Base-by-base conservation (phyloP, 208 protist species). In the Crithidia brevicula region DNA sequence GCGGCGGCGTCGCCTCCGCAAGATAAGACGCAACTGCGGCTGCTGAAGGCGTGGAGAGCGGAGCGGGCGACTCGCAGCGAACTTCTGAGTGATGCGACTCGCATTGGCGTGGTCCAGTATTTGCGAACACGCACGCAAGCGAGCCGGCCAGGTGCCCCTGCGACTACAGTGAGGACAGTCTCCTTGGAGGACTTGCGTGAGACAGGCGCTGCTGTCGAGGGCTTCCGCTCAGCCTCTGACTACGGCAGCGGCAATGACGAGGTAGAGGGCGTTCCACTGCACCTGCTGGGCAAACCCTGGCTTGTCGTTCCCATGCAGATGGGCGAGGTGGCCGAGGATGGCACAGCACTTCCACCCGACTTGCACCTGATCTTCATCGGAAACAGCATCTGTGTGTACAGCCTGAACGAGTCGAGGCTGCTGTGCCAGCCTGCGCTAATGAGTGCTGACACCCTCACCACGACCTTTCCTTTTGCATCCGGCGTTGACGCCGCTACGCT, bases 401-500 rank as follows among this genome's bases (percentile, higher is more conserved):
- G 54, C 25, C 30, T 51, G 25, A 60, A 70, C 45, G 52, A 46
- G 15, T 77, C 81, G 22, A 36, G 60, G 5, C 50, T 74, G 43
- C 54, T 80, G 3, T 70, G 69, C 15, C 82, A 79, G 0, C 87
- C 88, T 4, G 80, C 78, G 38, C 57, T 46, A 2, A 66, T 73
- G 56, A 5, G 38, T 6, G 54, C 64, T 18, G 67, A 81, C 28
- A 18, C 74, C 9, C 43, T 68, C 23, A 46, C 60, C 16, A 28
- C 28, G 0, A 60, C 52, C 11, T 79, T 95, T 31, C 89, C 86
- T n/a, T 95, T 74, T 54, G 18, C 67, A 15, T 53, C 30, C 13
- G 52, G 64, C 15, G 27, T 82, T 51, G 80, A 90, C 38, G 71
- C 73, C 7, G 83, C 80, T 9, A 61, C 88, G 4, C 63, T 80